These are phyloP conservation scores for Ananas comosus DNA, from an alignment of 176 grass and related monocot species.

Conservation along the genomic window DNA sequence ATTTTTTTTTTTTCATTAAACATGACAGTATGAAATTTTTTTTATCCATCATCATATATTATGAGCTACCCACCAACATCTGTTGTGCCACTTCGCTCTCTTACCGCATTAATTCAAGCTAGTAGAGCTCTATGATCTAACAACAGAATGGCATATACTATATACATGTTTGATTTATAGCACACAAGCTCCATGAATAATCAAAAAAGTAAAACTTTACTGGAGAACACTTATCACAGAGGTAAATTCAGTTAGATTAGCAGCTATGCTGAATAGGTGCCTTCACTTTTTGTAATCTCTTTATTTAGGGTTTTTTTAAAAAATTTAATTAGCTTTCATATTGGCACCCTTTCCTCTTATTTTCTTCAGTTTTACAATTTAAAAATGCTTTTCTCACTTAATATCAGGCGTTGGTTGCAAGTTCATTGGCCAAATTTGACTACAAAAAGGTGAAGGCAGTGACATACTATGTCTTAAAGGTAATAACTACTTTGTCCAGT, in stretches of 20 bases:
- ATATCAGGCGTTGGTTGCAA: constrained; percentile 73
- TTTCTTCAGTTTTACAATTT: not conserved
- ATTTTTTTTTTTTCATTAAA: not conserved
- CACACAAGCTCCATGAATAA: not conserved
- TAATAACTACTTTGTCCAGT: constrained; percentile 18
- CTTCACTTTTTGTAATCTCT: not conserved
- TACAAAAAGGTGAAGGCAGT: constrained; percentile 68
- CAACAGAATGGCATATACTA: too few relatives aligned
- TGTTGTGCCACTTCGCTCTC: too few relatives aligned
- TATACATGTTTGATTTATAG: not conserved
- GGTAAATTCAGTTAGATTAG: not conserved
- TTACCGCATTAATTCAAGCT: too few relatives aligned
- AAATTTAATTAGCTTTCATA: not conserved
- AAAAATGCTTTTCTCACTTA: constrained; percentile 8
- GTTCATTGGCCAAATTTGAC: constrained; percentile 61
- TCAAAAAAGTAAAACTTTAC: not conserved
- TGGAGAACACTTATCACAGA: not conserved
- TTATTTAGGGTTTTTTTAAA: not conserved
- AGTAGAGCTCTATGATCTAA: too few relatives aligned
- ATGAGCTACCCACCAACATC: too few relatives aligned
- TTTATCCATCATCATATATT: too few relatives aligned
- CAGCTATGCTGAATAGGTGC: not conserved
- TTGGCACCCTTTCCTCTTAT: not conserved
- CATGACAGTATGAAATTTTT: too few relatives aligned
- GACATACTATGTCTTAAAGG: constrained; percentile 59